Evolutionary conservation across 2,329 filamentous ascomycete genomes (phyloP), one percentile per base, ranked within the genome.

Genomic region (Chlorencoelia australis): DNA sequence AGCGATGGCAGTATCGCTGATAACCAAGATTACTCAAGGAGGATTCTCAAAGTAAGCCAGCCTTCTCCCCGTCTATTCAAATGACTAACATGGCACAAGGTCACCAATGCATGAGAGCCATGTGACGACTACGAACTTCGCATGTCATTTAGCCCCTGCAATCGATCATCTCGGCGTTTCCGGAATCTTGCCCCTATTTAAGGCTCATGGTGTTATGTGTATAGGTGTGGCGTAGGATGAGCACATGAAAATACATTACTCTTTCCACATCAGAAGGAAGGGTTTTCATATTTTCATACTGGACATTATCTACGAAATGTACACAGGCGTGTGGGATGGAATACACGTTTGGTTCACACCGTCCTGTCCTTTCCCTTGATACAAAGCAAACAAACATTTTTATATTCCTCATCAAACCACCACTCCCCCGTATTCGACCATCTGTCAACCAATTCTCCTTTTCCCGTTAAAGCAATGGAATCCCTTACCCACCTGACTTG

Each of bases 1-100:
- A 95, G 89, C 63, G 85, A 91, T 54, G 89, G 89, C 50, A 95
- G 88, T 61, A 95, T 96, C 60, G 89, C 88, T 35, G 89, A 96
- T 60, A 93, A 95, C 63, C 79, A 94, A 63, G 89, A 96, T 60
- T 96, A 94, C 65, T 95, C 89, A 45, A 78, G 89, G 64, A 82
- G 84, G 64, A 95, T 96, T 62, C 73, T 96, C 56, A 84, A 93
- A 77, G 89, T 94, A 72, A 48, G 74, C 65, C 30, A 1, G 22
- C 10, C 8, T n/a, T n/a, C 46, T 57, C 46, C 53, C 44, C 15
- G 3, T 13, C 24, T 24, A 6, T 9, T 16, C 21, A n/a, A 28
- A 14, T n/a, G 25, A 15, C 38, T 41, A 30, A 34, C 19, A 40
- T 27, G 14, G 34, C 38, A 31, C 8, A 28, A 74, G 71, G 71